Percentiles rank a stretch among this genome's conserved stretches.
Evolutionary conservation across 179 eudicot genomes (phyloP).

Genomic region (Spinacia oleracea): DNA sequence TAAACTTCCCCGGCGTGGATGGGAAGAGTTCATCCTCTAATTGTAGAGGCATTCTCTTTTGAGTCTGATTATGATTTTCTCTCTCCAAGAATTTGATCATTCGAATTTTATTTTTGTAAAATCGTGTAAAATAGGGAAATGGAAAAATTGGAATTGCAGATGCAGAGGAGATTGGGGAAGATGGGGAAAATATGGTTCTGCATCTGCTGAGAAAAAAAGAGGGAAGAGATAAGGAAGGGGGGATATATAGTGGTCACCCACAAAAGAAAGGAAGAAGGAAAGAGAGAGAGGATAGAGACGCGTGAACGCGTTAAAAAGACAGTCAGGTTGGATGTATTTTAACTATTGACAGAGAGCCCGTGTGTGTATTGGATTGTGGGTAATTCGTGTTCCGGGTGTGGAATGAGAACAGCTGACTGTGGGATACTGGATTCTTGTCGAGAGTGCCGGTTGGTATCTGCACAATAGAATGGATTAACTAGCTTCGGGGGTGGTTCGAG

Average conservation of each 20-base stretch:
- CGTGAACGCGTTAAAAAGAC: conserved; percentile 32
- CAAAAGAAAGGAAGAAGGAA: background rate
- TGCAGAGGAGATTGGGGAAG: conserved; percentile 12
- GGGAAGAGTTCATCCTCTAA: conserved; percentile 56
- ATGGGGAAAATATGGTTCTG: conserved; percentile 10
- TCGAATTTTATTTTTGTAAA: background rate
- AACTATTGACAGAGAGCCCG: background rate
- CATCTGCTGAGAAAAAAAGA: conserved; percentile 30
- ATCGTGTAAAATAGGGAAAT: background rate
- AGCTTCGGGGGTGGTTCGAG: too few relatives aligned
- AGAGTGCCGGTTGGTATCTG: too few relatives aligned
- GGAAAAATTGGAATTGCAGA: conserved; percentile 9
- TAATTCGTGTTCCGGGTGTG: too few relatives aligned
- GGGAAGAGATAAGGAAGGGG: conserved; percentile 5
- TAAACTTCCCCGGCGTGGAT: conserved; percentile 62
- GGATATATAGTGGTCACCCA: conserved; percentile 32
- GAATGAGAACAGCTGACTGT: too few relatives aligned
- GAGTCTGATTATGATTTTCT: background rate
- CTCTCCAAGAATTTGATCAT: background rate
- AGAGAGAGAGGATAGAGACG: conserved; percentile 9
- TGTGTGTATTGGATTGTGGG: too few relatives aligned
- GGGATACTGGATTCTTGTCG: too few relatives aligned
- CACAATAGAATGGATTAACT: too few relatives aligned
- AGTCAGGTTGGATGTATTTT: conserved; percentile 18
- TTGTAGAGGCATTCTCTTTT: conserved; percentile 21